Evolutionary conservation across 2,329 filamentous ascomycete genomes (phyloP).

Genomic region (Diplodia mutila): DNA sequence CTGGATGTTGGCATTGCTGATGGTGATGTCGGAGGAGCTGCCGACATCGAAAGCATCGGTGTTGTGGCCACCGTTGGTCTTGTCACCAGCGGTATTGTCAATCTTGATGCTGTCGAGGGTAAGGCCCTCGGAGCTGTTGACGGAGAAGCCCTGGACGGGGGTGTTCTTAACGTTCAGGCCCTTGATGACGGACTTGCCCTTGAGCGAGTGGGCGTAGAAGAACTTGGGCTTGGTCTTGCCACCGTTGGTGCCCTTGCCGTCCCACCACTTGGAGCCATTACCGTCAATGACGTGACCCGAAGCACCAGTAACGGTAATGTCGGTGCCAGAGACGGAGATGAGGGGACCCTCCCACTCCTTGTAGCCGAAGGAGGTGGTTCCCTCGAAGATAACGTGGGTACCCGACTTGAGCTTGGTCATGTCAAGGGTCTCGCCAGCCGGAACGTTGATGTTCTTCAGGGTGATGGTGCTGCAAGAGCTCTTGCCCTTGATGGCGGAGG

Average conservation of each 20-base stretch:
- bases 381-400: slow-evolving; percentile 32
- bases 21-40: slow-evolving; percentile 48
- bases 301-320: slow-evolving; percentile 46
- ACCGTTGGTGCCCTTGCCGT: slow-evolving; percentile 52
- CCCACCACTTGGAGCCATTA: slow-evolving; percentile 50
- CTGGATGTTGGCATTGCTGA: slow-evolving; percentile 51
- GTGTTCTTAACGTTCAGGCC: slow-evolving; percentile 58
- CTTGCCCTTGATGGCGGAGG: slow-evolving; percentile 25
- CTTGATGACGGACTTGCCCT: slow-evolving; percentile 38
- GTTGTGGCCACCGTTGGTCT: slow-evolving; percentile 39
- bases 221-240: slow-evolving; percentile 39
- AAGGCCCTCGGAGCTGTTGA: slow-evolving; percentile 45
- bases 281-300: slow-evolving; percentile 44
- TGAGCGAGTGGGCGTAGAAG: slow-evolving; percentile 29
- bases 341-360: slow-evolving; percentile 45
- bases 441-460: slow-evolving; percentile 25
- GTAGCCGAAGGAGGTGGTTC: slow-evolving; percentile 42
- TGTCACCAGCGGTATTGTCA: slow-evolving; percentile 56
- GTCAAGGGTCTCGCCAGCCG: slow-evolving; percentile 54
- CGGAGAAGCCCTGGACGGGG: slow-evolving; percentile 55
- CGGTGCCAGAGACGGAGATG: slow-evolving; percentile 45
- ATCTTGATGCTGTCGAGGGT: slow-evolving; percentile 53
- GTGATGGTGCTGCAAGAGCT: slow-evolving; percentile 24
- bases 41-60: slow-evolving; percentile 59
- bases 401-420: slow-evolving; percentile 56